These are phyloP conservation scores for Agaricus blazei DNA, from an alignment of 768 basidiomycete species.

Conservation along the genomic window DNA sequence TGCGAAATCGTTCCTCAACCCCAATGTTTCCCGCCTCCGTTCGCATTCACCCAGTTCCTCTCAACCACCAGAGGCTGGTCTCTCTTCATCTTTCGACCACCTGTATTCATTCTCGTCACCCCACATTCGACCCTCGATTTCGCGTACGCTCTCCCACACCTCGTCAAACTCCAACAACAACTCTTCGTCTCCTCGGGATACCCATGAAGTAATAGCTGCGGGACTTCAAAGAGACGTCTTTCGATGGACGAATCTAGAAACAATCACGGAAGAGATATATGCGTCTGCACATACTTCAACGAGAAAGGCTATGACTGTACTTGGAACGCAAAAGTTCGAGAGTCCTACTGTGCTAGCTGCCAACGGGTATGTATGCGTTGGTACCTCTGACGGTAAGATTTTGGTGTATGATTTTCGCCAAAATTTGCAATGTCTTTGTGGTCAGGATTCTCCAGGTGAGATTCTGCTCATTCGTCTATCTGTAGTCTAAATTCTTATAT, in stretches of 20 bases:
- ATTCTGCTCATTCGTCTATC: constrained; percentile 1
- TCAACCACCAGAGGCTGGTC: constrained; percentile 13
- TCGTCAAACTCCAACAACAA: constrained; percentile 51
- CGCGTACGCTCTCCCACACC: constrained; percentile 64
- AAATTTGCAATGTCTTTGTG: constrained; percentile 73
- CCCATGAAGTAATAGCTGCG: constrained; percentile 3
- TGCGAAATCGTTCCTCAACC: constrained; percentile 60
- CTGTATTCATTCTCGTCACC: constrained; percentile 40
- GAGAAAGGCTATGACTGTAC: constrained; percentile 56
- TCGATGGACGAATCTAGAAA: constrained; percentile 67
- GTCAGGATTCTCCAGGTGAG: constrained; percentile 60
- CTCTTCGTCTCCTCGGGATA: constrained; percentile 1
- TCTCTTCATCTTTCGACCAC: constrained; percentile 20
- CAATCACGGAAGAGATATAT: constrained; percentile 54
- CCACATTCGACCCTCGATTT: constrained; percentile 47
- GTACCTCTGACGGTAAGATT: constrained; percentile 74
- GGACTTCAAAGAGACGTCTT: constrained; percentile 53
- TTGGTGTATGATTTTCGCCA: constrained; percentile 91
- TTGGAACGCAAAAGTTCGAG: constrained; percentile 55
- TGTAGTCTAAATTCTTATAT: constrained; percentile 12
- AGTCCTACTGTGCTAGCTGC: constrained; percentile 78
- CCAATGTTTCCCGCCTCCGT: constrained; percentile 75
- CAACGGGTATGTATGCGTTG: constrained; percentile 86
- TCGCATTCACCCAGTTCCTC: constrained; percentile 51
- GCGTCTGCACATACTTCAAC: constrained; percentile 25